Percentiles rank a stretch among this genome's conserved stretches.
Conservation (phyloP, 306 rosid species). For the Fagus sylvatica region DNA sequence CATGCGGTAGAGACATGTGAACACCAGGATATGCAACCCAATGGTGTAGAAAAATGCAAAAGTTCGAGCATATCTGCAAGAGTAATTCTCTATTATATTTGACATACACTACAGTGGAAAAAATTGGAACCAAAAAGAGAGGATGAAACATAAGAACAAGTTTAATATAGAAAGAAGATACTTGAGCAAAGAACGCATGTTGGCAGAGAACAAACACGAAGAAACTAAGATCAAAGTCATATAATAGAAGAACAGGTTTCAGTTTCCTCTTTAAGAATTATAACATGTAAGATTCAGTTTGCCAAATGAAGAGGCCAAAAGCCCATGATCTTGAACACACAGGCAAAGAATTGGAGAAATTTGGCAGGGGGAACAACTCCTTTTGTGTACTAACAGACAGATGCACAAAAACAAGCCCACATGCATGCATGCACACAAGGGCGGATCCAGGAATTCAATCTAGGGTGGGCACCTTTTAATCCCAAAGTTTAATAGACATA, state of each 20-base stretch:
- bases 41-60: constrained; percentile 96
- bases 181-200: background rate
- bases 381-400: background rate
- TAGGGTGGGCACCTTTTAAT: too few species aligned
- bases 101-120: background rate
- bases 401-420: background rate
- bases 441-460: too few species aligned
- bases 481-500: too few species aligned
- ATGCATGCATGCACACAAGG: background rate
- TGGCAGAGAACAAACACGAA: background rate
- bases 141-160: background rate
- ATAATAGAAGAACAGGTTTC: background rate
- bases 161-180: background rate
- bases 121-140: constrained; percentile 1
- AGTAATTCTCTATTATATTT: background rate
- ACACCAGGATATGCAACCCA: constrained; percentile 84
- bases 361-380: background rate
- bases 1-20: constrained; percentile 95
- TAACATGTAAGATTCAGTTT: background rate
- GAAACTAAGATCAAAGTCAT: background rate
- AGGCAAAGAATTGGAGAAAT: background rate
- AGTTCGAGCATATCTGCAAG: constrained; percentile 85
- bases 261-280: background rate
- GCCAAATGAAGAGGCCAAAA: background rate
- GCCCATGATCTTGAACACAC: background rate